Base-by-base conservation (phyloP, 805 yeast genomes). In the Spathaspora hagerdaliae region DNA sequence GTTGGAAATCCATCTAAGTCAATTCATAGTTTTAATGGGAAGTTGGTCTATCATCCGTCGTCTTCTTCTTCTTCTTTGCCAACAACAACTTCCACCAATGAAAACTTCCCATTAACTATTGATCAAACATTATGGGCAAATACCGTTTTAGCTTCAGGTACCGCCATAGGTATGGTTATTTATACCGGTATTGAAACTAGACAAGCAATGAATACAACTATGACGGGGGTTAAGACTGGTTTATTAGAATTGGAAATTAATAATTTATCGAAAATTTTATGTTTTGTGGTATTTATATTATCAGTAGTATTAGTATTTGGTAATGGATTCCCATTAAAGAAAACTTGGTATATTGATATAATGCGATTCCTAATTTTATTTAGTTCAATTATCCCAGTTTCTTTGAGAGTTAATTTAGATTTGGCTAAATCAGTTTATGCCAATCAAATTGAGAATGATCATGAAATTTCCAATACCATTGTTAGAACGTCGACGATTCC, bases 121-220 rank as follows among this genome's bases (percentile, higher is more conserved):
- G 99, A 94, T 63, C 91, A 92, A 58, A 89, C 99, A 0, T 65
- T 95, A 61, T 94, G 99, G 99, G 97, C 98, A 11, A 94, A 94
- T 61, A 94, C 99, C 0, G 97, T 95, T 1, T 72, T 95, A 12
- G 98, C 99, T 0, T 87, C 96, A 0, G 98, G 97, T 11, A 79
- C 88, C 3, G 94, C 95, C 7, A 72, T 91, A 40, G 99, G 96
- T 1, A 82, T 92, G 55, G 81, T 94, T 12, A 74, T 90, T 2
- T 94, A 90, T 63, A 92, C 98, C 0, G 99, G 99, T 15, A 65
- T 69, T 32, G 97, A 94, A 58, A 95, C 99, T 0, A 81, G 99
- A 51, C 98, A 91, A 68, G 87, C 95, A 24, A 79, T 91, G 85
- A 95, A 95, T 65, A 92, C 98, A 1, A 83, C 96, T 1, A 75